phyloP scores from a whole-genome alignment of 805 yeast species.

The Ogataea paradorogensis region DNA sequence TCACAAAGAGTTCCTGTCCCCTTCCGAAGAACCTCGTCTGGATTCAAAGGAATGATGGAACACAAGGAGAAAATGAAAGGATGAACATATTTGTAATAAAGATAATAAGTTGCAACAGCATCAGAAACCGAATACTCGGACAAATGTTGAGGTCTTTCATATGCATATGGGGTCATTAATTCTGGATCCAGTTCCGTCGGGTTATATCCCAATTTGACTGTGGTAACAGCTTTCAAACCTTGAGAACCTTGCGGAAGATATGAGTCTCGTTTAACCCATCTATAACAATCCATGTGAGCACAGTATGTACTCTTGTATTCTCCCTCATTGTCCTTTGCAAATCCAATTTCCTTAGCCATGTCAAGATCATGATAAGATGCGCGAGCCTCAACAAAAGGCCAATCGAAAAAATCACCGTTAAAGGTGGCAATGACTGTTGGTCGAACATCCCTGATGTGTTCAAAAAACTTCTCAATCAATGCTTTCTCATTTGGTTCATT shows the following conservation, averaged over 20 bases:
- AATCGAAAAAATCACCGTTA: constrained; percentile 98
- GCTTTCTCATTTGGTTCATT: constrained; percentile 85
- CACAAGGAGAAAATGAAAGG: constrained; percentile 95
- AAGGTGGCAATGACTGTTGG: constrained; percentile 98
- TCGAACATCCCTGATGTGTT: constrained; percentile 78
- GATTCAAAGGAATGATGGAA: constrained; percentile 91
- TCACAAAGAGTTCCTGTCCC: constrained; percentile 99
- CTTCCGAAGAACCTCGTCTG: constrained; percentile 92
- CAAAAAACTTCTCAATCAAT: constrained; percentile 73
- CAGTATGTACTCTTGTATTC: constrained; percentile 92
- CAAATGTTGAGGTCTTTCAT: constrained; percentile 84
- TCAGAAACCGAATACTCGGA: constrained; percentile 98
- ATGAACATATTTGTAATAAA: constrained; percentile 94
- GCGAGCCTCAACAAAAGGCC: constrained; percentile 96
- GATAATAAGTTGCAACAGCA: constrained; percentile 97
- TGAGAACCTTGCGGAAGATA: constrained; percentile 98
- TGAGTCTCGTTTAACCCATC: constrained; percentile 98
- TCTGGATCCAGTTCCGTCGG: constrained; percentile 98
- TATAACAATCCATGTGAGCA: constrained; percentile 93
- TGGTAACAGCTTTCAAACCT: constrained; percentile 96
- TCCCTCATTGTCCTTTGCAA: constrained; percentile 82
- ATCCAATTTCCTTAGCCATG: constrained; percentile 92
- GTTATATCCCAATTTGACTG: constrained; percentile 90
- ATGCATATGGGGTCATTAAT: constrained; percentile 96
- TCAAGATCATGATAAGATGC: constrained; percentile 79